Base-by-base conservation (phyloP, 768 basidiomycete genomes). In the Xanthoconium purpureum region DNA sequence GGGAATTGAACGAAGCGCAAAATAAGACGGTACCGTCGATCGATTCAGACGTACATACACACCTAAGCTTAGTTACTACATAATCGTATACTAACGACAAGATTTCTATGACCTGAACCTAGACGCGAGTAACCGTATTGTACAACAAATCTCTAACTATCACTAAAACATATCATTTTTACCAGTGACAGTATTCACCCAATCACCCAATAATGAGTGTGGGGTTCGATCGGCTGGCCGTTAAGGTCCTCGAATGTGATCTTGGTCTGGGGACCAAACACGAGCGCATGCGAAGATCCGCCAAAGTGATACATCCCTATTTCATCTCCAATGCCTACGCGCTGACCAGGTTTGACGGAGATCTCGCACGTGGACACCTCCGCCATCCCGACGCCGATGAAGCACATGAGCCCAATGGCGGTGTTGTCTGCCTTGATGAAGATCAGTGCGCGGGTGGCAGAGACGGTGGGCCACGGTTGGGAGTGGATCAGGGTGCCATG, bases 271-370 rank as follows among this genome's bases (percentile, higher is more conserved):
- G 42, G 42, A 17, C 50, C 40, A 35, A 52, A 52, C 40, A 81
- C 53, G 47, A 78, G 60, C 47, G 70, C 68, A 51, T 79, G 75
- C 3, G 78, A 74, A n/a, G 80, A 84, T 6, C 83, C 84, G 8
- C 82, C 83, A 67, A 83, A 84, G 63, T 84, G 83, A 77, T 85
- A 82, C 77, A 73, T 76, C 54, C 84, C 85, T 0, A 82, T 5
- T 20, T 52, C 18, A 0, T 52, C 40, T 24, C 50, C 50, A 5
- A 10, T 6, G 18, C 2, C 3, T 30, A 51, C 50, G 5, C 8
- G 15, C 14, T 33, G 18, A 20, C 32, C 15, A 2, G 1, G 5
- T 18, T n/a, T 5, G 12, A 39, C 29, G 9, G 5, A 33, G 10
- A 50, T 9, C 13, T 24, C 18, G 18, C 50, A 42, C 1, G 50